phyloP scores from a whole-genome alignment of 768 basidiomycete species.

The Gloeophyllum trabeum region DNA sequence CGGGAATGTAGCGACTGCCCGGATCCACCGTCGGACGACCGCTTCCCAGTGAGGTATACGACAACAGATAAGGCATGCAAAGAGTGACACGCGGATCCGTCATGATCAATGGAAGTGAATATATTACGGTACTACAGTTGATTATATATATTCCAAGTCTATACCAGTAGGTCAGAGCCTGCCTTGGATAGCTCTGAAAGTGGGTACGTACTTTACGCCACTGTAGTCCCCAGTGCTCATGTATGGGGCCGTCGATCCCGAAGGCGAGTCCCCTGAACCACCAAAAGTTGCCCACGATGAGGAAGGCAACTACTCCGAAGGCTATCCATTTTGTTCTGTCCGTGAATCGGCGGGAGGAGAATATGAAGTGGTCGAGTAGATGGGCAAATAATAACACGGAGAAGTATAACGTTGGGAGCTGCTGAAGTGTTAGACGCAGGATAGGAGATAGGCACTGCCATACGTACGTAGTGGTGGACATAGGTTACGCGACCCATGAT shows the following conservation, averaged over 20 bases:
- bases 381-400: constrained; percentile 87
- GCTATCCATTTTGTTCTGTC: constrained; percentile 55
- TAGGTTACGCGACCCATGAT: constrained; percentile 98
- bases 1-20: too few relatives aligned
- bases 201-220: constrained; percentile 54
- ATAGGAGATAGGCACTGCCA: constrained; percentile 1
- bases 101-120: constrained; percentile 5
- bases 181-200: neutral
- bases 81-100: too few relatives aligned
- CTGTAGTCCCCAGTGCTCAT: constrained; percentile 62
- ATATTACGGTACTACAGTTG: constrained; percentile 8
- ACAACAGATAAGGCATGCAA: too few relatives aligned
- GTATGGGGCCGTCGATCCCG: constrained; percentile 85
- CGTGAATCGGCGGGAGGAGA: constrained; percentile 57
- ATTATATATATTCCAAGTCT: constrained; percentile 27
- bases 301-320: constrained; percentile 50
- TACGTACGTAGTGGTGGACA: constrained; percentile 84
- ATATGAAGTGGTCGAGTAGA: constrained; percentile 87
- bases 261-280: constrained; percentile 89
- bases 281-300: constrained; percentile 78
- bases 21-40: too few relatives aligned
- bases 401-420: constrained; percentile 97
- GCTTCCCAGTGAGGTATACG: too few relatives aligned
- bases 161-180: neutral
- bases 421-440: neutral